phyloP scores from a whole-genome alignment of 805 yeast species.

The Spathaspora hagerdaliae region DNA sequence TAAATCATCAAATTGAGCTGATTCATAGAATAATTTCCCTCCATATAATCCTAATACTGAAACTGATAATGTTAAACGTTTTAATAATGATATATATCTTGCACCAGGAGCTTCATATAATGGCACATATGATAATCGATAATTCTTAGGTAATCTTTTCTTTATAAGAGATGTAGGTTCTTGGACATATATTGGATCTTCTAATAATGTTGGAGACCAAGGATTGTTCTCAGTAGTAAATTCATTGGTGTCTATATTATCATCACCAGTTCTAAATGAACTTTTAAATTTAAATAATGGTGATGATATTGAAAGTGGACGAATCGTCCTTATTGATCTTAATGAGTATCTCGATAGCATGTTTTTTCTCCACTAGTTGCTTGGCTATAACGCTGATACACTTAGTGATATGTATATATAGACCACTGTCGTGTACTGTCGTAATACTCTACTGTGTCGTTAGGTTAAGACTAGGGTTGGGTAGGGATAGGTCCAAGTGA shows the following conservation, averaged over 20 bases:
- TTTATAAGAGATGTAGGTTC: constrained; percentile 38
- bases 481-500: too few relatives aligned
- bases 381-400: too few relatives aligned
- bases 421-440: too few relatives aligned
- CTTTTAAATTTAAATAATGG: constrained; percentile 12
- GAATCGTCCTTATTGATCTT: not conserved
- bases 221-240: constrained; percentile 39
- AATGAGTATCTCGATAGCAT: not conserved
- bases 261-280: constrained; percentile 22
- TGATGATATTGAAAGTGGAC: not conserved
- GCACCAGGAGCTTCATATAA: constrained; percentile 62
- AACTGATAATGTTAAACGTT: constrained; percentile 59
- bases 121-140: constrained; percentile 56
- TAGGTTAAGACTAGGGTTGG: too few relatives aligned
- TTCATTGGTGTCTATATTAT: constrained; percentile 39
- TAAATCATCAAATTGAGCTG: constrained; percentile 50
- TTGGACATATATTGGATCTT: constrained; percentile 41
- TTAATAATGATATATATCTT: constrained; percentile 58
- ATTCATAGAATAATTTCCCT: constrained; percentile 53
- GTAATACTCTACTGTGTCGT: too few relatives aligned
- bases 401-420: too few relatives aligned
- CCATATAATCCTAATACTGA: constrained; percentile 58
- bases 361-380: too few relatives aligned
- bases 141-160: constrained; percentile 48
- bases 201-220: constrained; percentile 42